Conservation (phyloP, 2,329 filamentous ascomycete species). For the Lecanosticta acicola region DNA sequence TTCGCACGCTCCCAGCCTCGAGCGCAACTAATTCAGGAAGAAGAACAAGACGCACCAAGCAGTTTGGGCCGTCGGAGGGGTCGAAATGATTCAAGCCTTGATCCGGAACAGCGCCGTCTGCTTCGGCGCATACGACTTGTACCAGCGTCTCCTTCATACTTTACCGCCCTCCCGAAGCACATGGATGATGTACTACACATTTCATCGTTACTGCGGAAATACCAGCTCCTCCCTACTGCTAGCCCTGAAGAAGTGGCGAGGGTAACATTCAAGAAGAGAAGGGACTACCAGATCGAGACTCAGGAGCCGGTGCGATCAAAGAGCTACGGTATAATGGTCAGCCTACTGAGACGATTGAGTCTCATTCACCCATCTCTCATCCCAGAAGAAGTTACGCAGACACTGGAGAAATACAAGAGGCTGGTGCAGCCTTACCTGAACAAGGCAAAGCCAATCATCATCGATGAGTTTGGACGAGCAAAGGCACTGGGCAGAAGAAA, state of each 20-base stretch:
- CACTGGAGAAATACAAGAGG: conserved; percentile 66
- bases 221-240: conserved; percentile 66
- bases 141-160: conserved; percentile 88
- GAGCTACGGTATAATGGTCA: conserved; percentile 72
- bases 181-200: conserved; percentile 77
- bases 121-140: conserved; percentile 59
- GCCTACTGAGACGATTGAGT: conserved; percentile 73
- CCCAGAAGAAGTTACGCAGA: conserved; percentile 61
- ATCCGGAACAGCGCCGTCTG: too few species aligned
- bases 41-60: background rate
- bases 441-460: conserved; percentile 53
- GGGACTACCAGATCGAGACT: conserved; percentile 65
- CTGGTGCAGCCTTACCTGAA: conserved; percentile 66
- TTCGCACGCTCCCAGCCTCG: conserved; percentile 16
- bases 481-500: conserved; percentile 81
- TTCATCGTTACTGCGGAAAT: conserved; percentile 64
- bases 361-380: conserved; percentile 74
- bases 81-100: too few species aligned
- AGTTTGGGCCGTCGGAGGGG: background rate
- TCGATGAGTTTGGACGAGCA: conserved; percentile 74
- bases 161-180: conserved; percentile 78
- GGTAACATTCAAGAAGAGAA: conserved; percentile 73
- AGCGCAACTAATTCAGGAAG: conserved; percentile 15
- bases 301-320: conserved; percentile 69
- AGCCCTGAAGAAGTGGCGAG: conserved; percentile 60